Evolutionary conservation across 345 rosid species (phyloP).

Genomic region (Eucalyptus cladocalyx): DNA sequence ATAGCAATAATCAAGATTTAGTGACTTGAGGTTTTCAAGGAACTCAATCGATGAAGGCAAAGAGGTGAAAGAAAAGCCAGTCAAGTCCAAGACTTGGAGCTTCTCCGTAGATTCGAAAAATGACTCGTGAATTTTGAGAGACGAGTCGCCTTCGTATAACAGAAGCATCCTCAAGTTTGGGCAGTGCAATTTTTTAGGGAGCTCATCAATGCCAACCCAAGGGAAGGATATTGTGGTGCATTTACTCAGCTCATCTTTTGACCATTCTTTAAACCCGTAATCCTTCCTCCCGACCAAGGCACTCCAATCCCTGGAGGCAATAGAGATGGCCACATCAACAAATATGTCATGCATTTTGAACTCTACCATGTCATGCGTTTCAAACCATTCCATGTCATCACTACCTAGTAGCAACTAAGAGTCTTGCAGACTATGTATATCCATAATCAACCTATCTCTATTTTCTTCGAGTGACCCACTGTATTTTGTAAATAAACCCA

Average conservation of each 20-base stretch:
- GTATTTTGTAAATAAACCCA: too few relatives aligned
- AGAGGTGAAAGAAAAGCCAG: too few relatives aligned
- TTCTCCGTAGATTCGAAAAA: background rate
- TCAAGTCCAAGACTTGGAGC: too few relatives aligned
- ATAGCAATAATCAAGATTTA: fast-evolving
- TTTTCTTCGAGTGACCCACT: too few relatives aligned
- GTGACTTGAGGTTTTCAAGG: background rate
- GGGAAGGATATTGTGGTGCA: background rate
- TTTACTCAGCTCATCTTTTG: background rate
- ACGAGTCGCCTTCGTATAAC: fast-evolving
- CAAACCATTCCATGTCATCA: background rate
- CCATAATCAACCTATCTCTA: background rate
- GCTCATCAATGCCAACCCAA: background rate
- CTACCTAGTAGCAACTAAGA: background rate
- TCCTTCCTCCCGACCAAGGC: background rate
- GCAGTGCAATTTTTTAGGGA: background rate
- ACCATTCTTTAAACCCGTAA: background rate
- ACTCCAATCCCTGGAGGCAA: background rate
- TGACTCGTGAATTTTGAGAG: background rate
- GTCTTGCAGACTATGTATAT: background rate
- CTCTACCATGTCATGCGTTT: fast-evolving
- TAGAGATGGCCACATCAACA: background rate
- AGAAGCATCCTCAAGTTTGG: background rate
- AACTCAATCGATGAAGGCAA: background rate
- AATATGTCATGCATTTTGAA: background rate